phyloP scores from a whole-genome alignment of 2,329 filamentous ascomycete species.

The Graphilbum fragrans region DNA sequence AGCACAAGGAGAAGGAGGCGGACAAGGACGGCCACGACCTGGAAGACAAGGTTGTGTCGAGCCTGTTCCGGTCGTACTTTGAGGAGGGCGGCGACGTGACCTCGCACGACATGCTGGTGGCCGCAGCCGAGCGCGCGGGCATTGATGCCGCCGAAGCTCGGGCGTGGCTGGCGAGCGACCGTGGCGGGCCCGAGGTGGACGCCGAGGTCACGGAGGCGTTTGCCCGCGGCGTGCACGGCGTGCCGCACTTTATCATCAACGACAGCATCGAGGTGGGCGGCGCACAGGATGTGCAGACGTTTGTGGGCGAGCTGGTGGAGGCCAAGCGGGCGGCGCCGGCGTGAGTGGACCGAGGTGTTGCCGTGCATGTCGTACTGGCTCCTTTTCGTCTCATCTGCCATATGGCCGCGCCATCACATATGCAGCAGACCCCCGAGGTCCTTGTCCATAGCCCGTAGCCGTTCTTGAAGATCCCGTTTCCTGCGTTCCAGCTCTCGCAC shows the following conservation, averaged over 20 bases:
- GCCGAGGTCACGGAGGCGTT: constrained; percentile 39
- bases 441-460: constrained; percentile 40
- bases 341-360: neutral
- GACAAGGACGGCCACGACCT: neutral
- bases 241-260: constrained; percentile 67
- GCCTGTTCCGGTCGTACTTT: constrained; percentile 55
- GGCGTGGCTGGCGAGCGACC: constrained; percentile 39
- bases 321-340: constrained; percentile 18
- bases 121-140: constrained; percentile 40
- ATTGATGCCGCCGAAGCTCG: constrained; percentile 38
- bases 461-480: constrained; percentile 42
- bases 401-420: constrained; percentile 25
- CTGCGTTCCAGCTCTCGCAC: constrained; percentile 41
- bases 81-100: constrained; percentile 55
- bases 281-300: constrained; percentile 57
- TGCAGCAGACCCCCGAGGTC: constrained; percentile 41
- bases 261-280: constrained; percentile 54
- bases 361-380: neutral
- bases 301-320: constrained; percentile 52
- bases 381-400: neutral
- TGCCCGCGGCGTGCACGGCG: constrained; percentile 44
- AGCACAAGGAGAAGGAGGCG: constrained; percentile 23
- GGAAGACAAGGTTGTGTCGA: constrained; percentile 38
- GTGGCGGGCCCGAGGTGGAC: constrained; percentile 46
- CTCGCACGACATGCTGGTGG: constrained; percentile 35